Conservation (phyloP, 768 basidiomycete species). For the Sarcodon aspratus region DNA sequence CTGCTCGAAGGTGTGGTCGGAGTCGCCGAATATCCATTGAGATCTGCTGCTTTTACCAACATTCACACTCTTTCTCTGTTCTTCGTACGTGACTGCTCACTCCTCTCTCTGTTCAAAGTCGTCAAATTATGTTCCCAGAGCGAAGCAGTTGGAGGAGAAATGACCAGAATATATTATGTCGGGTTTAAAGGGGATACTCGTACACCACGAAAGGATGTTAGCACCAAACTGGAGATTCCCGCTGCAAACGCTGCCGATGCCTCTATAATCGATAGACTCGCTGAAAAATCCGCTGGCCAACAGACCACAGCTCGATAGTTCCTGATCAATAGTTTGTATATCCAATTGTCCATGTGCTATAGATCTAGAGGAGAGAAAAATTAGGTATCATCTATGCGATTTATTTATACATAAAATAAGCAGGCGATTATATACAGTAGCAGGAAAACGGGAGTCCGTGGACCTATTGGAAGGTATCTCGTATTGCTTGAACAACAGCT, state of each 20-base stretch:
- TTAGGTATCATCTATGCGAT: neutral
- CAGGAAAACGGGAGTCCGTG: neutral
- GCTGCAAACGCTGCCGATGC: conserved; percentile 78
- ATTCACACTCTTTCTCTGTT: conserved; percentile 65
- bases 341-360: no score
- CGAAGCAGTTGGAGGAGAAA: conserved; percentile 54
- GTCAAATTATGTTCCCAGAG: conserved; percentile 28
- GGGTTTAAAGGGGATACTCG: conserved; percentile 74
- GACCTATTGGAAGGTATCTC: conserved; percentile 4
- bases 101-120: conserved; percentile 4
- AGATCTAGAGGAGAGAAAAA: no score
- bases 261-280: conserved; percentile 43
- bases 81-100: conserved; percentile 49
- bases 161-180: conserved; percentile 61
- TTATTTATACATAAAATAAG: neutral
- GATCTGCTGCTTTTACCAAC: conserved; percentile 66
- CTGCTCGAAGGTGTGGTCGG: conserved; percentile 60
- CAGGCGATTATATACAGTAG: neutral
- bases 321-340: no score
- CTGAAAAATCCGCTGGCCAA: conserved; percentile 43
- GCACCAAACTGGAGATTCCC: conserved; percentile 58
- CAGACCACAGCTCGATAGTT: conserved; percentile 49
- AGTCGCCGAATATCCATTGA: conserved; percentile 68
- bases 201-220: conserved; percentile 42
- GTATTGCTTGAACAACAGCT: conserved; percentile 30